These are phyloP conservation scores for Jimgerdemannia lactiflua DNA, from an alignment of 192 early-diverging fungal species.

Conservation along the genomic window DNA sequence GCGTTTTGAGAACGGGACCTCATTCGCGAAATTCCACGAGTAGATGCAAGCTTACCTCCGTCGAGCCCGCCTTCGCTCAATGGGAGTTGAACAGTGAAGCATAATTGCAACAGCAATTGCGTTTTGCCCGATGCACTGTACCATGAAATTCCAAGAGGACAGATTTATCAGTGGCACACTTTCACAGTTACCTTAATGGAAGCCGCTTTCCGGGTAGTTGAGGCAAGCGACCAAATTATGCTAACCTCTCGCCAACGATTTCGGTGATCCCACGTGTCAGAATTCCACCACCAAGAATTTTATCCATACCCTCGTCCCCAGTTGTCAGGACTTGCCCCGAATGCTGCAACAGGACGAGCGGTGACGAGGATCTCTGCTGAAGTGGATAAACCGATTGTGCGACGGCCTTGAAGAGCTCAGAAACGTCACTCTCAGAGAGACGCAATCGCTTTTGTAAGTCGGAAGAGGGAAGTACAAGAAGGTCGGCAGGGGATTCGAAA, in stretches of 20 bases:
- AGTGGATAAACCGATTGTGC: not conserved
- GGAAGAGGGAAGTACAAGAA: not conserved
- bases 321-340: conserved; percentile 34
- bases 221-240: not conserved
- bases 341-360: not conserved
- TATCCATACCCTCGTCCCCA: conserved; percentile 51
- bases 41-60: conserved; percentile 37
- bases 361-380: not conserved
- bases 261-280: conserved; percentile 62
- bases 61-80: conserved; percentile 49
- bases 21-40: not conserved
- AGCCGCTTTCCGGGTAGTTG: too few species aligned
- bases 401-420: not conserved
- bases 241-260: conserved; percentile 67
- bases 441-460: conserved; percentile 1
- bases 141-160: not conserved
- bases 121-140: conserved; percentile 82
- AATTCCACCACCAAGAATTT: conserved; percentile 57
- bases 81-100: conserved; percentile 66
- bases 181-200: not conserved
- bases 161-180: not conserved
- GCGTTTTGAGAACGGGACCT: not conserved
- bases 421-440: not conserved
- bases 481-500: not conserved
- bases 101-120: conserved; percentile 81